Conservation (phyloP, 2,329 filamentous ascomycete genomes). For the Xylariomycetidae sp. region DNA sequence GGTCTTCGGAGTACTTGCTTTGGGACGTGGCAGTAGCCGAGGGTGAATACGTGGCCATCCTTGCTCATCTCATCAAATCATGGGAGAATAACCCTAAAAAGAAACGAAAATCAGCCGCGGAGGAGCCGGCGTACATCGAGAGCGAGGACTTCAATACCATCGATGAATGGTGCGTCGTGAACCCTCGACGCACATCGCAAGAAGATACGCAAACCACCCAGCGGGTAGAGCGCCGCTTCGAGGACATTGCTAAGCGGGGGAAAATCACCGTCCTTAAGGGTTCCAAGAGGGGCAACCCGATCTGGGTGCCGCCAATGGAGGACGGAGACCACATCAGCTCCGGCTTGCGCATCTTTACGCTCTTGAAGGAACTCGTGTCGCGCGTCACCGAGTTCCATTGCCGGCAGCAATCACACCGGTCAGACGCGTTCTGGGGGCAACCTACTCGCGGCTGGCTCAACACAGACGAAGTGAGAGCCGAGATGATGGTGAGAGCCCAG, state of each 20-base stretch:
- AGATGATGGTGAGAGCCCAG: conserved; percentile 13
- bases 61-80: conserved; percentile 8
- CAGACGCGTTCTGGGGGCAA: conserved; percentile 6
- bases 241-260: conserved; percentile 5
- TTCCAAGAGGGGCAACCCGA: conserved; percentile 1
- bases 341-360: conserved; percentile 8
- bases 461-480: conserved; percentile 12
- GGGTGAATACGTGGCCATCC: conserved; percentile 10
- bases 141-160: conserved; percentile 4
- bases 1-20: conserved; percentile 9
- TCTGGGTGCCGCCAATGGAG: conserved; percentile 10
- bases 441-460: conserved; percentile 12
- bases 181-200: neutral
- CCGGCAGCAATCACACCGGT: neutral
- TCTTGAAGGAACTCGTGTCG: conserved; percentile 11
- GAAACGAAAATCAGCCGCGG: neutral
- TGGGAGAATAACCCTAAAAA: conserved; percentile 1
- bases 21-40: conserved; percentile 10
- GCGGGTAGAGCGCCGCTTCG: conserved; percentile 5
- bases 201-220: conserved; percentile 1
- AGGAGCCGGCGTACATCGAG: neutral
- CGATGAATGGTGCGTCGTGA: conserved; percentile 9
- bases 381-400: conserved; percentile 9
- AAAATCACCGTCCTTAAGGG: conserved; percentile 2
- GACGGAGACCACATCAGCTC: conserved; percentile 6